A percentile compares a stretch with the other conserved stretches of the same genome.
These are phyloP conservation scores for Aspergillus ellipticus DNA, from an alignment of 495 filamentous ascomycete genomes.

Conservation along the genomic window DNA sequence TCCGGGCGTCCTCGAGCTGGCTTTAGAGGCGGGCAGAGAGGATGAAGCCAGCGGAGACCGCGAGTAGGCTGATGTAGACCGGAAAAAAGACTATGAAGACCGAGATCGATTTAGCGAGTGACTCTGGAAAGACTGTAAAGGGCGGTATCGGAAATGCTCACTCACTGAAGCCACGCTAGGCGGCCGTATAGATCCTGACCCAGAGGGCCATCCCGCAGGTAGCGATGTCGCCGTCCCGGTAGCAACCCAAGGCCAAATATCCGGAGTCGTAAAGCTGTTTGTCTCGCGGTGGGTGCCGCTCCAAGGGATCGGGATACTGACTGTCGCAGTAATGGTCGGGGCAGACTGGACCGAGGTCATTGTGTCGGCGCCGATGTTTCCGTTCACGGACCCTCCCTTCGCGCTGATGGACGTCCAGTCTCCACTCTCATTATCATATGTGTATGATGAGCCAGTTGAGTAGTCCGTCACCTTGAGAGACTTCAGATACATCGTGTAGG, in stretches of 20 bases:
- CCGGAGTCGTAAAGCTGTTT: slow-evolving; percentile 46
- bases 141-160: slow-evolving; percentile 38
- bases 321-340: slow-evolving; percentile 53
- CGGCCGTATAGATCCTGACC: slow-evolving; percentile 56
- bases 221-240: slow-evolving; percentile 45
- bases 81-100: slow-evolving; percentile 42
- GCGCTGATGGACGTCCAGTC: slow-evolving; percentile 77
- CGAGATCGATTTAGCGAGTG: slow-evolving; percentile 27
- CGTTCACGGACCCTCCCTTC: slow-evolving; percentile 64
- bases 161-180: slow-evolving; percentile 46
- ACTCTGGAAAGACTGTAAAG: slow-evolving; percentile 4
- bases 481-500: slow-evolving; percentile 82
- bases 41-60: slow-evolving; percentile 44
- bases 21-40: slow-evolving; percentile 46
- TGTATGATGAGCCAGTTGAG: slow-evolving; percentile 80
- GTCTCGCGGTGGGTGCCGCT: slow-evolving; percentile 60
- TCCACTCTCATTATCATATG: slow-evolving; percentile 71
- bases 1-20: slow-evolving; percentile 8
- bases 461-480: slow-evolving; percentile 79
- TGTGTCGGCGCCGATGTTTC: slow-evolving; percentile 38
- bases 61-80: slow-evolving; percentile 44
- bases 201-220: slow-evolving; percentile 69
- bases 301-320: slow-evolving; percentile 56
- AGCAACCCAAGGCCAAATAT: slow-evolving; percentile 60
- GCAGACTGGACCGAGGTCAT: slow-evolving; percentile 36